These are phyloP conservation scores for Xylariaceae sp. DNA, from an alignment of 2,329 filamentous ascomycete species.

Conservation along the genomic window DNA sequence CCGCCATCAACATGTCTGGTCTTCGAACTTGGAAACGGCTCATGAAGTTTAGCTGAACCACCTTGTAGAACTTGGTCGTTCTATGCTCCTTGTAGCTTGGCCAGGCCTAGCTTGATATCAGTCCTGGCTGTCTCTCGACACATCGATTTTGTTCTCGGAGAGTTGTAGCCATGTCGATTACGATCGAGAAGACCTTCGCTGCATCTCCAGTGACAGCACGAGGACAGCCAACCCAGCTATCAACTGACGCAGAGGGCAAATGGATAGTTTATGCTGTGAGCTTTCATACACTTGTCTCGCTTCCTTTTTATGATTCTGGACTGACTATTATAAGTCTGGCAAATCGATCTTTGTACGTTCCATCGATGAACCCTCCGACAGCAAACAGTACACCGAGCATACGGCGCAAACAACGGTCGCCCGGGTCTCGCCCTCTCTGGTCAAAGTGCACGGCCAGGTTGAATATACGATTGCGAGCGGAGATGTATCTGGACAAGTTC, in stretches of 20 bases:
- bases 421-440: conserved; percentile 86
- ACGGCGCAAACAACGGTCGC: conserved; percentile 89
- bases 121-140: background rate
- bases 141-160: background rate
- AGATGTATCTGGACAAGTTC: conserved; percentile 81
- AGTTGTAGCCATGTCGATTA: conserved; percentile 54
- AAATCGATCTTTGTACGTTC: conserved; percentile 96
- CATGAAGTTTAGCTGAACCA: conserved; percentile 13
- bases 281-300: conserved; percentile 27
- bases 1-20: conserved; percentile 14
- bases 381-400: conserved; percentile 92
- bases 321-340: conserved; percentile 67
- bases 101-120: no score
- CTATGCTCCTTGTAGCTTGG: no score
- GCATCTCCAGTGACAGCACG: conserved; percentile 82
- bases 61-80: conserved; percentile 4
- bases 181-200: conserved; percentile 75
- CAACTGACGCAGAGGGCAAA: conserved; percentile 86
- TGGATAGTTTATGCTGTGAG: conserved; percentile 89
- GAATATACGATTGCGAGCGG: conserved; percentile 89
- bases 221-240: conserved; percentile 88
- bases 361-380: conserved; percentile 85
- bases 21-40: background rate
- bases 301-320: background rate
- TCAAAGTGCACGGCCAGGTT: conserved; percentile 18